Conservation (phyloP, 768 basidiomycete genomes). For the Tulasnella sp. region DNA sequence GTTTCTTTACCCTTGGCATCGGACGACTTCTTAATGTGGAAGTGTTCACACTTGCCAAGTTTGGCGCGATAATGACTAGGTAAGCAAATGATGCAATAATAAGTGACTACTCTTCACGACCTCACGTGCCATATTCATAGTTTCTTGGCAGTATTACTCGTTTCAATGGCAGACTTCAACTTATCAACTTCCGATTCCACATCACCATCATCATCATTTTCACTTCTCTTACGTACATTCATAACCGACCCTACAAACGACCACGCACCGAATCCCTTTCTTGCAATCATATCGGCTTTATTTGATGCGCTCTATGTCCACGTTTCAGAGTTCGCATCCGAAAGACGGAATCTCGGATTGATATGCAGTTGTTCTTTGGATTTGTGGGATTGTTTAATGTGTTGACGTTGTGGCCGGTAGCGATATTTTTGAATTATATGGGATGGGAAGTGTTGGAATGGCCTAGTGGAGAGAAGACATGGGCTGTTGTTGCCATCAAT, state of each 20-base stretch:
- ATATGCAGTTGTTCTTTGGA: conserved; percentile 93
- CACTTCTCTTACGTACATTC: conserved; percentile 1
- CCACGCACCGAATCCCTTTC: conserved; percentile 32
- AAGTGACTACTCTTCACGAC: no score
- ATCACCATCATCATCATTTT: not conserved
- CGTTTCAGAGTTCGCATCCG: conserved; percentile 80
- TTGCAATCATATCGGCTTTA: conserved; percentile 81
- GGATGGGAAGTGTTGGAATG: conserved; percentile 63
- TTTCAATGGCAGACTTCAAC: conserved; percentile 12
- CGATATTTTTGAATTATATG: conserved; percentile 57
- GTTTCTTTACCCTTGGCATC: conserved; percentile 83
- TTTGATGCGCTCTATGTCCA: conserved; percentile 74
- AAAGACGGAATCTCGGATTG: conserved; percentile 65
- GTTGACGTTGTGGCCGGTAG: conserved; percentile 60
- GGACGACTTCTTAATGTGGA: conserved; percentile 79
- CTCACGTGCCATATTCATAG: not conserved
- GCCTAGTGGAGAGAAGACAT: conserved; percentile 40
- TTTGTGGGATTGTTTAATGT: conserved; percentile 86
- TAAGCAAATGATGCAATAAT: conserved; percentile 25
- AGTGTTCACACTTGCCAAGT: conserved; percentile 53
- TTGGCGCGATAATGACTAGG: conserved; percentile 69
- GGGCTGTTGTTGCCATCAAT: conserved; percentile 42
- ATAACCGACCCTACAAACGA: not conserved
- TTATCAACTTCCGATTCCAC: no score
- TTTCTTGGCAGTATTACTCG: conserved; percentile 16